Evolutionary conservation across 2,329 filamentous ascomycete genomes (phyloP).

Genomic region (Pseudogymnoascus sp.): DNA sequence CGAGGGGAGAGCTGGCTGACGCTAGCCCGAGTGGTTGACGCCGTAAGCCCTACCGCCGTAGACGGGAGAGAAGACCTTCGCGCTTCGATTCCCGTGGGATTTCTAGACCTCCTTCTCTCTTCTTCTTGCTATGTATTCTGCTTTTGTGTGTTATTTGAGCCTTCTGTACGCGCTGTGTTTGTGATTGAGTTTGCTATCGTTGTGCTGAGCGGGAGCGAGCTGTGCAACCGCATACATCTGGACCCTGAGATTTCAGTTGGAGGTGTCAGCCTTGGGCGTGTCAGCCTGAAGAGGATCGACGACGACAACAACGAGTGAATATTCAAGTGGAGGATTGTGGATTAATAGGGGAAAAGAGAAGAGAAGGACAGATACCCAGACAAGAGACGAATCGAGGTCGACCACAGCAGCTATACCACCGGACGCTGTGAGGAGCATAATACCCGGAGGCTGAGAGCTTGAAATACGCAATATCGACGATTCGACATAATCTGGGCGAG

Average conservation of each 20-base stretch:
- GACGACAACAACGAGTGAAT: not conserved
- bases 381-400: not conserved
- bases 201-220: not conserved
- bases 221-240: not conserved
- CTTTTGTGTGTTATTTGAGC: constrained; percentile 5
- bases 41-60: constrained; percentile 9
- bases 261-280: constrained; percentile 9
- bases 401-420: not conserved
- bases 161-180: constrained; percentile 6
- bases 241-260: constrained; percentile 7
- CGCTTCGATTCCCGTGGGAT: constrained; percentile 5
- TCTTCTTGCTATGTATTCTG: not conserved
- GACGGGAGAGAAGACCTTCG: not conserved
- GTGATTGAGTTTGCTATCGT: constrained; percentile 7
- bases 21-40: constrained; percentile 4
- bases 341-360: not conserved
- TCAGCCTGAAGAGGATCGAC: constrained; percentile 1
- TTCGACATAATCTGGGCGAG: not conserved
- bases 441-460: not conserved
- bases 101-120: not conserved
- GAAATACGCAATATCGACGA: not conserved
- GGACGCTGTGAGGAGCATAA: not conserved
- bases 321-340: not conserved
- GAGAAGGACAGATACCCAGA: not conserved
- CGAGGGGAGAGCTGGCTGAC: constrained; percentile 5